Evolutionary conservation across 257 asterid species (phyloP).

Genomic region (Solanum corneliomulleri): DNA sequence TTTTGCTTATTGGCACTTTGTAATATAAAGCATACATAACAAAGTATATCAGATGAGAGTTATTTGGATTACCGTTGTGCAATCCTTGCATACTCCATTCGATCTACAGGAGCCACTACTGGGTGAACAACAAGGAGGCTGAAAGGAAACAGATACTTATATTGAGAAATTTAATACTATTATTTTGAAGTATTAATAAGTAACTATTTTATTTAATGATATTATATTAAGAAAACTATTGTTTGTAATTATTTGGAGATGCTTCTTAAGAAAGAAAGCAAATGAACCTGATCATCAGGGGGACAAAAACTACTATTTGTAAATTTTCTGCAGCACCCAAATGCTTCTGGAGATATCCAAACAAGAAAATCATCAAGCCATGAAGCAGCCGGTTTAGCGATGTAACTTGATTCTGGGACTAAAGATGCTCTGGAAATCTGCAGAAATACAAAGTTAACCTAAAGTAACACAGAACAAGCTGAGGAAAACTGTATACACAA

Average conservation of each 20-base stretch:
- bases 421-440: slow-evolving; percentile 92
- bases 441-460: slow-evolving; percentile 11
- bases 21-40: neutral
- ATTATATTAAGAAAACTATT: neutral
- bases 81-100: slow-evolving; percentile 64
- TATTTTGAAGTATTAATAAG: neutral
- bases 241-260: neutral
- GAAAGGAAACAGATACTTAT: slow-evolving; percentile 14
- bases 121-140: slow-evolving; percentile 92
- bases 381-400: slow-evolving; percentile 99
- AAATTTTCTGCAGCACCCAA: slow-evolving; percentile 94
- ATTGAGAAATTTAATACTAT: neutral
- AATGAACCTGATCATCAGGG: slow-evolving; percentile 81
- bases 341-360: slow-evolving; percentile 97
- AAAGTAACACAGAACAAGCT: neutral
- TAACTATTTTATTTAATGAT: neutral
- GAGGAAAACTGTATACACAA: neutral
- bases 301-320: slow-evolving; percentile 83
- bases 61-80: slow-evolving; percentile 69
- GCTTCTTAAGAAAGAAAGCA: neutral
- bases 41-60: neutral
- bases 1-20: neutral
- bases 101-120: slow-evolving; percentile 56
- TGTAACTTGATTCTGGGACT: slow-evolving; percentile 79
- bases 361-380: slow-evolving; percentile 99